Conservation (phyloP, 2,329 filamentous ascomycete species). For the Tolypocladium sp. region DNA sequence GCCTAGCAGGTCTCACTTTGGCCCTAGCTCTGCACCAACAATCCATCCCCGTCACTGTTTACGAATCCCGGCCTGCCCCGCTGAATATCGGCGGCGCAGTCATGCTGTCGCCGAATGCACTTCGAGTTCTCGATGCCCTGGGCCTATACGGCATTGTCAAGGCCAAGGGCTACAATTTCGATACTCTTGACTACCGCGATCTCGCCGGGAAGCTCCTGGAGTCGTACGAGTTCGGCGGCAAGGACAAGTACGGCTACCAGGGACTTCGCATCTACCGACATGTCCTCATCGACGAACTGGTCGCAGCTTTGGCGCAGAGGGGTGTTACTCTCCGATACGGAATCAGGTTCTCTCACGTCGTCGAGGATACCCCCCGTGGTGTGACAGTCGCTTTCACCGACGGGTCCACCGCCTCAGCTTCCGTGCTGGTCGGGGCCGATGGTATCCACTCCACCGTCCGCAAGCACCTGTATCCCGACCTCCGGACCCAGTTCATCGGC, state of each 20-base stretch:
- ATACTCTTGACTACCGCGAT: conserved; percentile 36
- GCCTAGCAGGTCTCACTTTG: conserved; percentile 40
- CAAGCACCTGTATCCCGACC: conserved; percentile 36
- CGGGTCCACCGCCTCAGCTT: conserved; percentile 27
- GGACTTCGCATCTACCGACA: conserved; percentile 45
- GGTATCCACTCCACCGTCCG: conserved; percentile 51
- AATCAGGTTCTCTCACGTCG: conserved; percentile 35
- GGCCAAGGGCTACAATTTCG: conserved; percentile 39
- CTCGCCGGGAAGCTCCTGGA: conserved; percentile 21
- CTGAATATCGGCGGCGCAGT: conserved; percentile 43
- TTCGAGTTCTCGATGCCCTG: conserved; percentile 41
- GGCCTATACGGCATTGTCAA: conserved; percentile 37
- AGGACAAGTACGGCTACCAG: conserved; percentile 39
- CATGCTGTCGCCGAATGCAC: conserved; percentile 51
- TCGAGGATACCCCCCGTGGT: conserved; percentile 24
- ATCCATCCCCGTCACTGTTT: conserved; percentile 39
- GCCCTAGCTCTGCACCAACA: conserved; percentile 44
- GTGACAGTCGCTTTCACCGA: conserved; percentile 40
- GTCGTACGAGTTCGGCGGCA: conserved; percentile 37
- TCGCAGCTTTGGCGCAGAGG: conserved; percentile 26
- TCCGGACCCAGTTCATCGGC: conserved; percentile 40
- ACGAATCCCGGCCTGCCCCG: conserved; percentile 36
- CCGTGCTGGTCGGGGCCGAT: conserved; percentile 46
- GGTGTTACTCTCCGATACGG: conserved; percentile 35
- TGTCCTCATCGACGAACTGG: conserved; percentile 39